Evolutionary conservation across 2,329 filamentous ascomycete species (phyloP), one percentile per base, ranked within the genome.

Genomic region (Blumeriella jaapii): DNA sequence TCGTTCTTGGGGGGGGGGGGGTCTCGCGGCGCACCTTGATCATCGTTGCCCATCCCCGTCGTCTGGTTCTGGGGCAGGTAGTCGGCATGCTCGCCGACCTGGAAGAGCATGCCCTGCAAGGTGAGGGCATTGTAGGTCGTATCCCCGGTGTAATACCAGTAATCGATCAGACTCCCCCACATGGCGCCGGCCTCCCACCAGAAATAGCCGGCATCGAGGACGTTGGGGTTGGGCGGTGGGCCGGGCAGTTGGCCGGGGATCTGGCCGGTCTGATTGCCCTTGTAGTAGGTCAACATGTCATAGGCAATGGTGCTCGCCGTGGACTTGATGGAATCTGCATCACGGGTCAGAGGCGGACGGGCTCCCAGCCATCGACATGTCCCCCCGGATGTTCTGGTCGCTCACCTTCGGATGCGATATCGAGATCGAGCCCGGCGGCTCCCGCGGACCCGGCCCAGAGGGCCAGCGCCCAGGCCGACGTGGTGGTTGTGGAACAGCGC

Each of bases 141-240:
- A 51, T 87, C 81, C 17, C 74, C 75, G 0, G 82, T 87, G 55
- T 82, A 82, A 53, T 77, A 80, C 82, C 82, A 91, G 56, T 89
- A 89, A 49, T 89, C 80, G 37, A 91, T 39, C 30, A 89, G 61
- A 4, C 75, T 65, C 19, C 70, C 71, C 26, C 31, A 38, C 63
- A 87, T 74, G 67, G 78, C 48, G 12, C 50, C 50, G 5, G 34
- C 26, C 37, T 51, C 44, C 49, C 50, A 53, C 49, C 50, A 51
- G 31, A 45, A 53, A 33, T 50, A 48, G 27, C 34, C 35, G 10
- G 34, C 35, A 38, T 41, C 33, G 11, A 27, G 31, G 17, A 41
- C 19, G 11, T 13, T 9, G 12, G 42, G 38, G 14, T 24, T 41
- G 11, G 32, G 26, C 6, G 45, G 40, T 6, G 49, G 47, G 2